phyloP scores from a whole-genome alignment of 2,329 filamentous ascomycete genomes.

The Huntiella savannae region DNA sequence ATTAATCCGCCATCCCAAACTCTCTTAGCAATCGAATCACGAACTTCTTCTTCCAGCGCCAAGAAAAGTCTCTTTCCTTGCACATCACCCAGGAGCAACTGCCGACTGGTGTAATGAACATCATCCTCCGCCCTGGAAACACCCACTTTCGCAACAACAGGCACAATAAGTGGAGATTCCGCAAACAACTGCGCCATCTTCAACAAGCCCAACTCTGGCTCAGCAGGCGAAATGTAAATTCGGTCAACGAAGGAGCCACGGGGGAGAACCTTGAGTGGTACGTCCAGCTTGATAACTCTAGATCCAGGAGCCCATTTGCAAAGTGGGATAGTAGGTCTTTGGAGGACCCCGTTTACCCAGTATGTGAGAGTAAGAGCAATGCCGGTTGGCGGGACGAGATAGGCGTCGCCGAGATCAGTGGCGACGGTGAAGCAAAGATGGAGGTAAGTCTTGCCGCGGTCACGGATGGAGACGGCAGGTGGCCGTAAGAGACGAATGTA shows the following conservation, averaged over 20 bases:
- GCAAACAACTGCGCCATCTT: conserved; percentile 8
- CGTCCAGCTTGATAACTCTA: conserved; percentile 21
- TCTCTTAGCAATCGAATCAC: conserved; percentile 40
- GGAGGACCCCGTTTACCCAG: conserved; percentile 17
- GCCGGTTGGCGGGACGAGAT: conserved; percentile 24
- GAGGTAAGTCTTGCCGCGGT: conserved; percentile 16
- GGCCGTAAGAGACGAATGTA: conserved; percentile 36
- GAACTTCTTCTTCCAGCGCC: conserved; percentile 34
- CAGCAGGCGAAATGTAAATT: conserved; percentile 11
- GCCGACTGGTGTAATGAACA: conserved; percentile 8
- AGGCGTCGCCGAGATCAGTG: conserved; percentile 37
- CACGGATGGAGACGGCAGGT: conserved; percentile 17
- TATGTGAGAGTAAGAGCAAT: conserved; percentile 21
- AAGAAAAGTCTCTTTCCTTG: conserved; percentile 10
- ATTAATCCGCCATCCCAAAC: conserved; percentile 39
- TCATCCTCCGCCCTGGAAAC: conserved; percentile 4
- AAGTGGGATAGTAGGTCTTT: conserved; percentile 15
- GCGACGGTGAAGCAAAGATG: conserved; percentile 34
- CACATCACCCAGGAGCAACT: conserved; percentile 10
- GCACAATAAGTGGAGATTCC: conserved; percentile 9
- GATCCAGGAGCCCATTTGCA: conserved; percentile 19
- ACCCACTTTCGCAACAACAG: conserved; percentile 5
- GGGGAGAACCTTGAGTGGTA: conserved; percentile 11
- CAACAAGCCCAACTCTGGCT: conserved; percentile 6
- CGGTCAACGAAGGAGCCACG: conserved; percentile 9